phyloP scores from a whole-genome alignment of 2,329 filamentous ascomycete species.

The Penicillium capsulatum region DNA sequence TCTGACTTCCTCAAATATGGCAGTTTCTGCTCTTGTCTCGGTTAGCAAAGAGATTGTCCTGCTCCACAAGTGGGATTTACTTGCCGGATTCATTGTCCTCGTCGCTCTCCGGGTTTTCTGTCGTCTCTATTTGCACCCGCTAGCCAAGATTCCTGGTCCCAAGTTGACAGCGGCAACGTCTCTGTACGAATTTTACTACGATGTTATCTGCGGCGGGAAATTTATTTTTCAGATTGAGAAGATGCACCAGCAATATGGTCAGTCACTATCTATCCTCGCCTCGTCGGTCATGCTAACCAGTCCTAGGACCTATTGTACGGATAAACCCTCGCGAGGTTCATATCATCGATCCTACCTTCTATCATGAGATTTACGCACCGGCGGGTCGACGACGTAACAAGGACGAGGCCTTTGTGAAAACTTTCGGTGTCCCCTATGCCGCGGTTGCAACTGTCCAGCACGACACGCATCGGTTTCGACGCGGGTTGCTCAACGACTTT shows the following conservation, averaged over 20 bases:
- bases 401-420: slow-evolving; percentile 14
- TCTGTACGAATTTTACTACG: slow-evolving; percentile 29
- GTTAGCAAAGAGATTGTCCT: no score
- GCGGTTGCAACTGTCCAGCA: slow-evolving; percentile 15
- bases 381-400: slow-evolving; percentile 25
- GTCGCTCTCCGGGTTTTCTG: slow-evolving; percentile 6
- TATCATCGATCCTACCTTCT: slow-evolving; percentile 33
- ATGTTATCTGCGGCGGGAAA: slow-evolving; percentile 19
- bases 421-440: slow-evolving; percentile 13
- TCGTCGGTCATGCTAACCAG: no score
- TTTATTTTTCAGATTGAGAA: slow-evolving; percentile 27
- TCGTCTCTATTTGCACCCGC: slow-evolving; percentile 18
- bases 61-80: no score
- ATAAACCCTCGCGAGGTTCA: slow-evolving; percentile 37
- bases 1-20: no score
- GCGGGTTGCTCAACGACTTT: slow-evolving; percentile 18
- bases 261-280: no score
- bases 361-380: slow-evolving; percentile 33
- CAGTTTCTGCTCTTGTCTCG: no score
- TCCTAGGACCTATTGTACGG: slow-evolving; percentile 37
- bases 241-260: slow-evolving; percentile 2
- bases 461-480: slow-evolving; percentile 21
- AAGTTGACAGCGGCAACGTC: slow-evolving; percentile 25
- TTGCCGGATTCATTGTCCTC: no score
- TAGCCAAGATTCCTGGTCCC: slow-evolving; percentile 26